Base-by-base conservation (phyloP, 2,329 filamentous ascomycete genomes). In the Fusarium poae region DNA sequence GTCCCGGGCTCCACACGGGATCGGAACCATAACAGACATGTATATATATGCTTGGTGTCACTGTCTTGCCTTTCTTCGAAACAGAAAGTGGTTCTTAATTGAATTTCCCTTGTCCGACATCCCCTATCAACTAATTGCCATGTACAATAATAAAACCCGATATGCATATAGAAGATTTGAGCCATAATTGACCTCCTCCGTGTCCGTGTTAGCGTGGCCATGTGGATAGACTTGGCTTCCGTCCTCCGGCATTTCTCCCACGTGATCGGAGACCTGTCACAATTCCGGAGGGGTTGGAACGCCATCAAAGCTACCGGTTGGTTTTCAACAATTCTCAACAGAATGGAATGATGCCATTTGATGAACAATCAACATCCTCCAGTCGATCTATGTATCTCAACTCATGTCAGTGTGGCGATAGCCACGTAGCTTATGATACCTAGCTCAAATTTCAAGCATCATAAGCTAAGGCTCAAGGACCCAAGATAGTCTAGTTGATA, bases 201-300 rank as follows among this genome's bases (percentile, higher is more conserved):
- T 18, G 3, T 8, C 13, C 18, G 12, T 13, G 35, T 34, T 65
- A 65, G 45, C 53, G 52, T 45, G 51, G 34, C 23, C 45, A 35
- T 18, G 12, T 23, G 35, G 60, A 30, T 10, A 63, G 37, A 49
- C n/a, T 25, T 23, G 57, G 37, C 3, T n/a, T 25, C 25, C n/a
- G 10, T 21, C 12, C 55, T 25, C 23, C 39, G 43, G 23, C 25
- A n/a, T 29, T 16, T 32, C 20, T 11, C 5, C n/a, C 62, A 65
- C 62, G 62, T 65, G 62, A 65, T 65, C 62, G 62, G 62, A 65
- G 13, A 65, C 29, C 27, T 42, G 18, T 46, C 21, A 46, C 27
- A 20, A 21, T 40, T 37, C 62, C 62, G 60, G 18, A 29, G 37
- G 35, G 11, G 46, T 10, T 29, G 32, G 23, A 18, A 40, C 6